phyloP scores from a whole-genome alignment of 208 protist genomes.

The Trypanosoma caninum region DNA sequence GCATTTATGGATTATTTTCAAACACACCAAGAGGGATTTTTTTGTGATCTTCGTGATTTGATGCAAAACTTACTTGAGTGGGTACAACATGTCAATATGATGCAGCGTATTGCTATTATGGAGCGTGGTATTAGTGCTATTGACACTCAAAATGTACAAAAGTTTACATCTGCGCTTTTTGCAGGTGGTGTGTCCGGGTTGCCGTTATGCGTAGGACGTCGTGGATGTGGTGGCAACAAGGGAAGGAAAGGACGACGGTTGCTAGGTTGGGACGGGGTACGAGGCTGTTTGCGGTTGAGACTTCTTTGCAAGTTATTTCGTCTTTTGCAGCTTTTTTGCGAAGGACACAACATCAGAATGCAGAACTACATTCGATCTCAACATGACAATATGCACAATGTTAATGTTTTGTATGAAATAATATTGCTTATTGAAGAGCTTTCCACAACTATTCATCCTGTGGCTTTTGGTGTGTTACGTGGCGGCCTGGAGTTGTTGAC shows the following conservation, averaged over 20 bases:
- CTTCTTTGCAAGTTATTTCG: conserved; percentile 67
- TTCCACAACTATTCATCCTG: conserved; percentile 39
- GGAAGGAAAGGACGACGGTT: conserved; percentile 7
- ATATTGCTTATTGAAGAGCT: conserved; percentile 62
- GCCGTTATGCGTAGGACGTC: background rate
- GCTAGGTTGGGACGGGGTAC: conserved; percentile 54
- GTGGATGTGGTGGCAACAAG: background rate
- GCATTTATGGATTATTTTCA: conserved; percentile 58
- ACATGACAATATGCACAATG: conserved; percentile 72
- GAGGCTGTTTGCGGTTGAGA: conserved; percentile 37
- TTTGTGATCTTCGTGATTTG: conserved; percentile 61
- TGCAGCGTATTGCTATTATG: conserved; percentile 65
- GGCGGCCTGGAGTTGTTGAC: conserved; percentile 83
- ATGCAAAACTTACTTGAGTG: conserved; percentile 42
- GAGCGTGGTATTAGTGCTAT: conserved; percentile 29
- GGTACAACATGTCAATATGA: conserved; percentile 45
- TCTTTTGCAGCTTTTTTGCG: conserved; percentile 92
- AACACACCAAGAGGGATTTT: conserved; percentile 69
- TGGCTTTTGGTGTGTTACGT: conserved; percentile 42
- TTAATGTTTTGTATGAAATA: conserved; percentile 82
- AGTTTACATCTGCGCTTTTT: conserved; percentile 10
- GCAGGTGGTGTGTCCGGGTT: no score
- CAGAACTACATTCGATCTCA: conserved; percentile 91
- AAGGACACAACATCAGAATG: conserved; percentile 84
- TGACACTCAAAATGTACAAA: background rate